Evolutionary conservation across 192 early-diverging fungal genomes (phyloP).

Genomic region (Haplosporangium gracile): DNA sequence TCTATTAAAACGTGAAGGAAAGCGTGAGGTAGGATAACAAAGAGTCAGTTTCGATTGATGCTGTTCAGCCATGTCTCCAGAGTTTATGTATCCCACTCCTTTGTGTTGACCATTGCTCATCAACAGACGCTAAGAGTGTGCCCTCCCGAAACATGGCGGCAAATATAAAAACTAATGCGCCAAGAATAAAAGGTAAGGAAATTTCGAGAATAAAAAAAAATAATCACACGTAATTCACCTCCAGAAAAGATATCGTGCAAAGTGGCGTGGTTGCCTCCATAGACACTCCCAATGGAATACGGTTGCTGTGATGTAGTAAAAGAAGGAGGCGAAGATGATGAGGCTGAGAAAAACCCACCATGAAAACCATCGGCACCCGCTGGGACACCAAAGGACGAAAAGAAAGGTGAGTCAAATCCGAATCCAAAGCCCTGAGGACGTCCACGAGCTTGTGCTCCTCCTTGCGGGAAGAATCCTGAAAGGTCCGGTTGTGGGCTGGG

Average conservation of each 20-base stretch:
- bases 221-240: constrained; percentile 8
- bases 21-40: background rate
- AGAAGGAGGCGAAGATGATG: background rate
- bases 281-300: background rate
- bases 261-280: constrained; percentile 11
- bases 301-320: background rate
- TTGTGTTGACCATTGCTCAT: background rate
- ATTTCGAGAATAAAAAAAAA: constrained; percentile 6
- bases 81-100: too few species aligned
- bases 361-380: constrained; percentile 20
- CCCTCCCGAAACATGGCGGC: background rate
- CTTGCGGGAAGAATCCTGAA: background rate
- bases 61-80: too few species aligned
- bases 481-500: constrained; percentile 30
- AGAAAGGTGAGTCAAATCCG: constrained; percentile 43
- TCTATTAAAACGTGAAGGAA: background rate
- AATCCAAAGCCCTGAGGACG: constrained; percentile 17
- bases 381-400: constrained; percentile 29
- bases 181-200: background rate
- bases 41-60: background rate
- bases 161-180: background rate
- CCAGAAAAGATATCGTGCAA: constrained; percentile 13
- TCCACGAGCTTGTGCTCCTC: background rate
- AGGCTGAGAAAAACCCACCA: constrained; percentile 22
- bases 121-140: too few species aligned